phyloP scores from a whole-genome alignment of 106 monocot species.

The Vanilla planifolia region DNA sequence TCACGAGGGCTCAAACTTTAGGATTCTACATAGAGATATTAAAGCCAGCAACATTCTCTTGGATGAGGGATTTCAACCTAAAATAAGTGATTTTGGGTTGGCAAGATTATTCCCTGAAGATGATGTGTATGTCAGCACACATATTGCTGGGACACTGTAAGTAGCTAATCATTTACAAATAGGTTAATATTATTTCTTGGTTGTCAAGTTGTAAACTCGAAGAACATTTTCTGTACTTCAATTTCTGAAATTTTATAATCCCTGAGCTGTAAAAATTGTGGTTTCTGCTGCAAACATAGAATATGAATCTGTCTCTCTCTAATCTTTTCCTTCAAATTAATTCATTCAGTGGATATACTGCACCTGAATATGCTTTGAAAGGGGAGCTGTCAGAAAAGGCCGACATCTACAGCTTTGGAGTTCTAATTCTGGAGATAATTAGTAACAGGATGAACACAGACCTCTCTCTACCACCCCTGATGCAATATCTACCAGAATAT shows the following conservation, averaged over 20 bases:
- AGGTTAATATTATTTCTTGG: no score
- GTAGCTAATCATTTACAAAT: conserved; percentile 10
- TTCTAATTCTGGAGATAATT: conserved; percentile 61
- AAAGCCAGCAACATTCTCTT: conserved; percentile 64
- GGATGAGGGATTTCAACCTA: conserved; percentile 37
- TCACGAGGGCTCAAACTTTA: conserved; percentile 30
- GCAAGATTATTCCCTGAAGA: conserved; percentile 48
- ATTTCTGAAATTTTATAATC: no score
- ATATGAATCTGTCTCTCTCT: background rate
- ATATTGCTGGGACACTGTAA: conserved; percentile 61
- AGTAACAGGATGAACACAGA: conserved; percentile 43
- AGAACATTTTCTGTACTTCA: no score
- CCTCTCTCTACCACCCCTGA: conserved; percentile 25
- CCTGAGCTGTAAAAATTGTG: no score
- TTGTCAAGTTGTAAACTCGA: no score
- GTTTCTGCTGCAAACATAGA: no score
- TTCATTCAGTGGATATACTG: conserved; percentile 42
- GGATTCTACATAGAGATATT: conserved; percentile 61
- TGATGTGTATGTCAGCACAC: conserved; percentile 51
- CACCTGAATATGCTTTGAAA: conserved; percentile 52
- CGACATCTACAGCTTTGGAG: conserved; percentile 89
- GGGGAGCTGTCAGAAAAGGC: conserved; percentile 64
- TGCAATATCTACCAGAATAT: conserved; percentile 56
- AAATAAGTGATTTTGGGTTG: conserved; percentile 54
- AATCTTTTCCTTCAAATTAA: no score